Evolutionary conservation across 768 basidiomycete species (phyloP).

Genomic region (Suillus tomentosus): DNA sequence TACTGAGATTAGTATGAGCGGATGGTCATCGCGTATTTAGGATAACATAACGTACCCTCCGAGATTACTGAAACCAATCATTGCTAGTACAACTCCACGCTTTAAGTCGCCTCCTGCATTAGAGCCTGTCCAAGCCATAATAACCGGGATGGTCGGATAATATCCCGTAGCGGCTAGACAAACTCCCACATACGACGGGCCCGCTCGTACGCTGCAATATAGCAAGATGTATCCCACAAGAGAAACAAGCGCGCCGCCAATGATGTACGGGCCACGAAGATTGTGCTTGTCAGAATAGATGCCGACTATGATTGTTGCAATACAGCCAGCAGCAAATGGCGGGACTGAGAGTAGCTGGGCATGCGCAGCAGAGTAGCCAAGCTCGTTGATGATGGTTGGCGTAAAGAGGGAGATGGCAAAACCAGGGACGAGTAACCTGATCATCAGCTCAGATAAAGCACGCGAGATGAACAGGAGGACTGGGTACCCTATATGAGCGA

Average conservation of each 20-base stretch:
- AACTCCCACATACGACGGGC: constrained; percentile 44
- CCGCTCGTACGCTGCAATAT: constrained; percentile 34
- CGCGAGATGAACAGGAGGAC: constrained; percentile 15
- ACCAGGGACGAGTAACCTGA: constrained; percentile 45
- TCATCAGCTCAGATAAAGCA: neutral
- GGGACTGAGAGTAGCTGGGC: constrained; percentile 53
- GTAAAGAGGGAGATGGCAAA: constrained; percentile 53
- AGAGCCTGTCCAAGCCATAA: constrained; percentile 55
- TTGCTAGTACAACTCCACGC: constrained; percentile 51
- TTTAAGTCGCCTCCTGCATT: constrained; percentile 59
- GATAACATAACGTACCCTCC: constrained; percentile 45
- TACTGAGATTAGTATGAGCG: constrained; percentile 22
- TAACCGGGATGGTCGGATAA: constrained; percentile 50
- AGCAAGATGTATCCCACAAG: constrained; percentile 56
- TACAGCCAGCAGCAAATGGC: constrained; percentile 48
- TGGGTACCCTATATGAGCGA: constrained; percentile 44
- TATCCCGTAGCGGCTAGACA: constrained; percentile 57
- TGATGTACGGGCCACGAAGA: constrained; percentile 52
- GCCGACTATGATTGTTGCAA: constrained; percentile 44
- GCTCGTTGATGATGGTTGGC: constrained; percentile 50
- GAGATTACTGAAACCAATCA: constrained; percentile 56
- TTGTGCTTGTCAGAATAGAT: constrained; percentile 43
- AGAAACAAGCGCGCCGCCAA: constrained; percentile 42
- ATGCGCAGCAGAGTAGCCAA: constrained; percentile 52
- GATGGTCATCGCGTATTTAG: constrained; percentile 26